Evolutionary conservation across 2,329 filamentous ascomycete species (phyloP), one percentile per base, ranked within the genome.

Genomic region (Cytospora piceicola): DNA sequence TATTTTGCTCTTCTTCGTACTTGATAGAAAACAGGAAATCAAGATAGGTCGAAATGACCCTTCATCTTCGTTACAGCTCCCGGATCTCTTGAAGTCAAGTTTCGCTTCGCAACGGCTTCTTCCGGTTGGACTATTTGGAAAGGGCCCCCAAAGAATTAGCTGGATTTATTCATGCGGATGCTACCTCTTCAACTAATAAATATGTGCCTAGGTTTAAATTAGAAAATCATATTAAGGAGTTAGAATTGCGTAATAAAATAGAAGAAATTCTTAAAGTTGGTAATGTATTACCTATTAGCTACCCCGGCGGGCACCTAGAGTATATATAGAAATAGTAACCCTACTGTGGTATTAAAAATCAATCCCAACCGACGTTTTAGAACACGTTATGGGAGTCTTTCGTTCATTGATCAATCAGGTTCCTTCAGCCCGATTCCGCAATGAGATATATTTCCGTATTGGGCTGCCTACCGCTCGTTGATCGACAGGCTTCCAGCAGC

Each of bases 221-320:
- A 54, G 59, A 62, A 67, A 65, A 67, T 61, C 61, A 61, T 63
- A 42, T 60, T 63, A 63, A 67, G 58, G 57, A 69, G 65, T 60
- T 57, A 56, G 63, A 66, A 66, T 66, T 59, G 42, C 55, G 61
- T 58, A 64, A 67, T 64, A 61, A 66, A 66, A 64, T 66, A 68
- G 59, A 63, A 67, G 64, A 65, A 64, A 59, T 58, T 42, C 58
- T 62, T 65, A 62, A 42, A 55, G 63, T 36, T 52, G 63, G 62
- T 60, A 67, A 64, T 63, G 58, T 66, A 66, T 64, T n/a, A n/a
- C n/a, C n/a, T 66, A 64, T 65, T 64, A 60, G 66, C 58, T 63
- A 68, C n/a, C n/a, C n/a, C n/a, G n/a, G n/a, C n/a, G n/a, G n/a
- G n/a, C n/a, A n/a, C n/a, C n/a, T n/a, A 39, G 65, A 66, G 55